Percentiles rank a stretch among this genome's conserved stretches.
Conservation (phyloP, 768 basidiomycete genomes). For the Auriculariales sp. region DNA sequence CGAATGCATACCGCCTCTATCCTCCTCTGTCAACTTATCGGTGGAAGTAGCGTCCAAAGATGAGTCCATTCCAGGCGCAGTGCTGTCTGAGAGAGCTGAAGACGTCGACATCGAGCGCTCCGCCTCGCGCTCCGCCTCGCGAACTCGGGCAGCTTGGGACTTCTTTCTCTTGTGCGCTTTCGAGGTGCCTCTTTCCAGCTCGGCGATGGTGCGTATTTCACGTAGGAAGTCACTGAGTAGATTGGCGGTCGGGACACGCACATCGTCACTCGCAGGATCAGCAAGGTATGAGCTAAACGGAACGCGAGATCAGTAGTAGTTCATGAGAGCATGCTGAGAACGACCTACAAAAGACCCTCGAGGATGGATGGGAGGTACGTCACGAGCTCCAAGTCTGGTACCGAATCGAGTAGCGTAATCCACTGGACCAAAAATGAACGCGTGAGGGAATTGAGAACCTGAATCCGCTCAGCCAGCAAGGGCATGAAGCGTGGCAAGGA, state of each 20-base stretch:
- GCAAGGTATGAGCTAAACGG: conserved; percentile 74
- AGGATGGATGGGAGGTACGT: conserved; percentile 90
- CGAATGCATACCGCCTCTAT: too few species aligned
- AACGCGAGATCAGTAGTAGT: conserved; percentile 8
- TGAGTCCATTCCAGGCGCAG: conserved; percentile 40
- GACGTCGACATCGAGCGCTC: too few species aligned
- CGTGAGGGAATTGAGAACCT: conserved; percentile 91
- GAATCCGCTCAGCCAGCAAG: conserved; percentile 80
- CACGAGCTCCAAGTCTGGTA: conserved; percentile 91
- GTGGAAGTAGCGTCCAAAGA: conserved; percentile 19
- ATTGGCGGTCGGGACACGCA: conserved; percentile 80
- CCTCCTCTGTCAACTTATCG: conserved; percentile 32
- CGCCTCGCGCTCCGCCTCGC: conserved; percentile 25
- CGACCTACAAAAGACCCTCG: conserved; percentile 78
- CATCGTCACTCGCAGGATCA: conserved; percentile 78
- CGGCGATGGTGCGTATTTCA: conserved; percentile 77
- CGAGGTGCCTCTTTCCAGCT: conserved; percentile 55
- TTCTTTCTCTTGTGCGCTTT: conserved; percentile 27
- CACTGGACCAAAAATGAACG: conserved; percentile 93
- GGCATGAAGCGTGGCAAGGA: conserved; percentile 92
- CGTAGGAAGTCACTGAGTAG: conserved; percentile 78
- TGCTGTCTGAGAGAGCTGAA: conserved; percentile 49
- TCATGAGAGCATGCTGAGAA: conserved; percentile 1
- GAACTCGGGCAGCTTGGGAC: conserved; percentile 24
- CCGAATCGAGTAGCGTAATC: conserved; percentile 90